A percentile compares a stretch with the other conserved stretches of the same genome.
Conservation (phyloP, 805 yeast species). For the Yamadazyma philogaea region DNA sequence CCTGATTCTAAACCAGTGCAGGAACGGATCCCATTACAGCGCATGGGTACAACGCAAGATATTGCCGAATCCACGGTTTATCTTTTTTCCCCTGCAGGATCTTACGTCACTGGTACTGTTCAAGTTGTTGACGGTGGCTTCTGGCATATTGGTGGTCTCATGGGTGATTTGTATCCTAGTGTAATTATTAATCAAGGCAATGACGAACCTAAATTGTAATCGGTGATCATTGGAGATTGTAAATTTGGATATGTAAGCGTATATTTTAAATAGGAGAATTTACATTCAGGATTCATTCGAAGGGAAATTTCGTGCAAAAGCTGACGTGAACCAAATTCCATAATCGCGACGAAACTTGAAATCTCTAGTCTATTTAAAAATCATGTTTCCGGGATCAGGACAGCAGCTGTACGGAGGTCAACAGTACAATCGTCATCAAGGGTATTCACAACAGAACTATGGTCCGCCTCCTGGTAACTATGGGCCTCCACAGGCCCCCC, state of each 20-base stretch:
- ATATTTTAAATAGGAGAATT: too few relatives aligned
- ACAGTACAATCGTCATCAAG: slow-evolving; percentile 8
- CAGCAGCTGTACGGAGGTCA: slow-evolving; percentile 15
- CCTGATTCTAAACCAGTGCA: slow-evolving; percentile 36
- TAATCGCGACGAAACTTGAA: not conserved
- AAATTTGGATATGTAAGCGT: not conserved
- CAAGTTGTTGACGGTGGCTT: slow-evolving; percentile 86
- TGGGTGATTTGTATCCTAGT: slow-evolving; percentile 34
- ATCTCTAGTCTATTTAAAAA: not conserved
- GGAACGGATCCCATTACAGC: slow-evolving; percentile 58
- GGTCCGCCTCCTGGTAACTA: slow-evolving; percentile 2
- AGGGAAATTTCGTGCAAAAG: not conserved
- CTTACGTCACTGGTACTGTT: slow-evolving; percentile 72
- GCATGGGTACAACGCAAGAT: slow-evolving; percentile 69
- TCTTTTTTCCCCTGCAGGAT: slow-evolving; percentile 79
- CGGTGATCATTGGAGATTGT: too few relatives aligned
- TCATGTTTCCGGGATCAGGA: slow-evolving; percentile 22
- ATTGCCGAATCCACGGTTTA: slow-evolving; percentile 86
- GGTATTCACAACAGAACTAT: not conserved
- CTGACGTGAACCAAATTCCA: not conserved
- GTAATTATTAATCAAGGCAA: slow-evolving; percentile 27
- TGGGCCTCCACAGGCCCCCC: slow-evolving; percentile 16
- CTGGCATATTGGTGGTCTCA: slow-evolving; percentile 69
- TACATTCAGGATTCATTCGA: too few relatives aligned
- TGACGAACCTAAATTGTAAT: slow-evolving; percentile 25